Conservation (phyloP, 129 eudicot genomes). For the Erigeron canadensis region DNA sequence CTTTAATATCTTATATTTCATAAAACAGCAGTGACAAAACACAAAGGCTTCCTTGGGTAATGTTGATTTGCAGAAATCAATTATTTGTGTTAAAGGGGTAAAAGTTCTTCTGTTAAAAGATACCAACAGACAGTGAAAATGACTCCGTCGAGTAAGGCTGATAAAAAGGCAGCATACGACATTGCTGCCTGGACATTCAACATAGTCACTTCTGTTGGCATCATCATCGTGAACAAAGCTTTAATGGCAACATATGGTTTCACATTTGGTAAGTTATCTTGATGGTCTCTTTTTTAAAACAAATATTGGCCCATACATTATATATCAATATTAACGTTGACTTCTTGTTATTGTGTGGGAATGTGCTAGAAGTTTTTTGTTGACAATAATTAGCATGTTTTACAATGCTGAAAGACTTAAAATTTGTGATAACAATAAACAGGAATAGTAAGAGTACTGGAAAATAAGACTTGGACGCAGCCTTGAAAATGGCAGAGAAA, state of each 20-base stretch:
- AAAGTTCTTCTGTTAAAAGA: constrained; percentile 29
- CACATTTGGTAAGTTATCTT: constrained; percentile 58
- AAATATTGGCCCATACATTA: neutral
- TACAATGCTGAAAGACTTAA: constrained; percentile 1
- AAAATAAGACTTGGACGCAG: neutral
- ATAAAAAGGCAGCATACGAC: constrained; percentile 65
- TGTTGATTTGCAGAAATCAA: constrained; percentile 34
- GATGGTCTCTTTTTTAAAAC: neutral
- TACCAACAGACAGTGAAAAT: constrained; percentile 36
- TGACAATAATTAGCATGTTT: neutral
- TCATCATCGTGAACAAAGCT: constrained; percentile 75
- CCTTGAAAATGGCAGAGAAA: constrained; percentile 3
- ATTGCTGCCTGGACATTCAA: constrained; percentile 50
- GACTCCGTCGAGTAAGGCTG: constrained; percentile 86
- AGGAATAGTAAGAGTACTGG: constrained; percentile 4
- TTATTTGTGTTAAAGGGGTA: constrained; percentile 43
- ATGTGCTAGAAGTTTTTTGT: neutral
- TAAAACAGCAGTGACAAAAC: constrained; percentile 28
- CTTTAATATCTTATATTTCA: constrained; percentile 6
- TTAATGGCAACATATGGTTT: constrained; percentile 77
- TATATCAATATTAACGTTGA: neutral
- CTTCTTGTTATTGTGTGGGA: constrained; percentile 12
- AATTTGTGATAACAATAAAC: constrained; percentile 1
- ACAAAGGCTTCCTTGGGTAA: constrained; percentile 37
- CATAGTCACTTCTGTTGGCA: constrained; percentile 54